These are phyloP conservation scores for Talaromyces sp. DNA, from an alignment of 2,329 filamentous ascomycete species.

Conservation along the genomic window DNA sequence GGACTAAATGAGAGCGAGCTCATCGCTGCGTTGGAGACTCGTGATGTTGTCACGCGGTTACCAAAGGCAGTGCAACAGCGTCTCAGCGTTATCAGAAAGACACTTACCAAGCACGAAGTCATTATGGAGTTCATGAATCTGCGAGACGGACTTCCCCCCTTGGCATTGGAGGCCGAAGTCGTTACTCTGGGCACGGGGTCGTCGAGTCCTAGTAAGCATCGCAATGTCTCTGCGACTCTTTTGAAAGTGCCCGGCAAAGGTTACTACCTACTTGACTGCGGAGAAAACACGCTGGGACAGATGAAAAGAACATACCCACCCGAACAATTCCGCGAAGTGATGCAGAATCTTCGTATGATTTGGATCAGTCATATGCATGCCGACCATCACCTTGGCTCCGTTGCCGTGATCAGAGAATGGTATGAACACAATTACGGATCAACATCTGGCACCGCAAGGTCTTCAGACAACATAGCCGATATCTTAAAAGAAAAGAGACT, in stretches of 20 bases:
- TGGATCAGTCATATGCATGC: conserved; percentile 97
- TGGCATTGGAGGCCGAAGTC: conserved; percentile 72
- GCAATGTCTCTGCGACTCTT: conserved; percentile 89
- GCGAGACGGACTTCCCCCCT: conserved; percentile 62
- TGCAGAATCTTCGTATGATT: conserved; percentile 76
- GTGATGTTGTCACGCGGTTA: conserved; percentile 22
- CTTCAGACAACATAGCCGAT: conserved; percentile 37
- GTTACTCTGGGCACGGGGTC: conserved; percentile 90
- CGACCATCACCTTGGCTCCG: conserved; percentile 87
- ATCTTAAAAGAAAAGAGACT: conserved; percentile 49
- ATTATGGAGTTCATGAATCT: conserved; percentile 42
- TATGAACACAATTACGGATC: conserved; percentile 56
- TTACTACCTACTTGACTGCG: conserved; percentile 87
- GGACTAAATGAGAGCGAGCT: conserved; percentile 34
- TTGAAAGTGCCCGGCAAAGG: conserved; percentile 79
- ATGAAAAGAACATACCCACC: conserved; percentile 70
- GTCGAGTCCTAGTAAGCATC: conserved; percentile 83
- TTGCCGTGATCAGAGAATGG: conserved; percentile 81
- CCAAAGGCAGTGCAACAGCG: conserved; percentile 34
- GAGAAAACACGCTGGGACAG: conserved; percentile 89
- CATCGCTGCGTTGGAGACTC: conserved; percentile 29
- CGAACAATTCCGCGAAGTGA: conserved; percentile 64
- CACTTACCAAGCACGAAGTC: conserved; percentile 32
- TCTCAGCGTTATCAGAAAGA: conserved; percentile 29
- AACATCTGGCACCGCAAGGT: conserved; percentile 38